phyloP scores from a whole-genome alignment of 306 rosid species.

The Rosa rugosa region DNA sequence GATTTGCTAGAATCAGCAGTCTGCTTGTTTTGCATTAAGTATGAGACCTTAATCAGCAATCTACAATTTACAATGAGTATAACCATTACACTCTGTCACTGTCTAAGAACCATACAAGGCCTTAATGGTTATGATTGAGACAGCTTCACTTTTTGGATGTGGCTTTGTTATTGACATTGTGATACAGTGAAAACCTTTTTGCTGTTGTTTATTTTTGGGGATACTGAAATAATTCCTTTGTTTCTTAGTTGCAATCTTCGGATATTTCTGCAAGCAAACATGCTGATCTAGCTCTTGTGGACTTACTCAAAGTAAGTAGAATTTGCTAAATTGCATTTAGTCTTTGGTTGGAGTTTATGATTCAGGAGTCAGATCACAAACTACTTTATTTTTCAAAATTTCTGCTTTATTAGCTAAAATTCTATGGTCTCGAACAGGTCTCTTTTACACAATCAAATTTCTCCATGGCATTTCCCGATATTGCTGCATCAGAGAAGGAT shows the following conservation, averaged over 20 bases:
- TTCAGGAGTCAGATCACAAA: not conserved
- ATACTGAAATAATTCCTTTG: conserved; percentile 24
- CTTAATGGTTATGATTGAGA: conserved; percentile 5
- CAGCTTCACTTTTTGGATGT: conserved; percentile 8
- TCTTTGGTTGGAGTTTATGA: conserved; percentile 8
- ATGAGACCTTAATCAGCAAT: not conserved
- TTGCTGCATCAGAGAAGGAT: conserved; percentile 68
- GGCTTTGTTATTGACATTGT: conserved; percentile 7
- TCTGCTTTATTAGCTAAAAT: conserved; percentile 26
- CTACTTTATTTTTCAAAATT: not conserved
- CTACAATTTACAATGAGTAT: not conserved
- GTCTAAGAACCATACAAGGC: not conserved
- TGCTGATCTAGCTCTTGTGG: conserved; percentile 59
- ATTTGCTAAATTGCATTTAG: conserved; percentile 17
- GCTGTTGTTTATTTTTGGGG: not conserved
- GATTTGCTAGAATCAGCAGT: not conserved
- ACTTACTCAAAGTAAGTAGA: conserved; percentile 70
- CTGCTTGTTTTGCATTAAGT: not conserved
- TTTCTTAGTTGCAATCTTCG: conserved; percentile 69
- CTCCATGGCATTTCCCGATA: conserved; percentile 90
- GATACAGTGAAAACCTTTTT: not conserved
- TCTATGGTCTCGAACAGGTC: conserved; percentile 45
- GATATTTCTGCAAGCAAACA: conserved; percentile 55
- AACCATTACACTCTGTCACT: not conserved
- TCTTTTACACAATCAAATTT: conserved; percentile 74